These are phyloP conservation scores for Globisporangium irregulare DNA, from an alignment of 352 stramenopile genomes.

Conservation along the genomic window DNA sequence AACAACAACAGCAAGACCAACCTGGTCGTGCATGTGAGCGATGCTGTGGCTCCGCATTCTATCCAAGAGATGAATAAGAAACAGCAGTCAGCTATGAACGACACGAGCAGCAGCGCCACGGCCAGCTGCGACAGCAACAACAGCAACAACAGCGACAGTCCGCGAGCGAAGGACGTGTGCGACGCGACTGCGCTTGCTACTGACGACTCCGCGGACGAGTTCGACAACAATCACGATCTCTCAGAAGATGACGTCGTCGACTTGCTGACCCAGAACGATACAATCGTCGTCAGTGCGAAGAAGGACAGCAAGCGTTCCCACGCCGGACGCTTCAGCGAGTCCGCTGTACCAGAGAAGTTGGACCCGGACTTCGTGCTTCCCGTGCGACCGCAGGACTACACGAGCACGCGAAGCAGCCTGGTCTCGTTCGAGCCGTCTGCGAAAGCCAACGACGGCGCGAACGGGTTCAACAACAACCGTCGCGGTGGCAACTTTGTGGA, in stretches of 20 bases:
- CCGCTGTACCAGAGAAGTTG: conserved; percentile 22
- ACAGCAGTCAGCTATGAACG: background rate
- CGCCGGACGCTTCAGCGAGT: conserved; percentile 19
- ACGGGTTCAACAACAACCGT: conserved; percentile 17
- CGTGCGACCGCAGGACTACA: conserved; percentile 23
- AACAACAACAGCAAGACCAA: conserved; percentile 6
- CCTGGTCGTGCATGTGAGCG: background rate
- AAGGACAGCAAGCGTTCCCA: background rate
- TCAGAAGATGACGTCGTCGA: background rate
- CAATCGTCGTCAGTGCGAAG: background rate
- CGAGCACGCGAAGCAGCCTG: conserved; percentile 55
- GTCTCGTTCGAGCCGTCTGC: conserved; percentile 39
- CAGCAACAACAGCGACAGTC: background rate
- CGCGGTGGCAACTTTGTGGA: conserved; percentile 21
- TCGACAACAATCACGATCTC: background rate
- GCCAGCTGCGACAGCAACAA: conserved; percentile 9
- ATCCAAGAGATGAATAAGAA: background rate
- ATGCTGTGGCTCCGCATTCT: background rate
- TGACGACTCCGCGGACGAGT: background rate
- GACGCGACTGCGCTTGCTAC: background rate
- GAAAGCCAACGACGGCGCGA: conserved; percentile 20
- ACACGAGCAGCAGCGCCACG: conserved; percentile 8
- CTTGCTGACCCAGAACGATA: background rate
- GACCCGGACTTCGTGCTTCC: conserved; percentile 46
- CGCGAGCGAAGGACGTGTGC: background rate